Evolutionary conservation across 2,329 filamentous ascomycete genomes (phyloP).

Genomic region (Colletotrichum tanaceti): DNA sequence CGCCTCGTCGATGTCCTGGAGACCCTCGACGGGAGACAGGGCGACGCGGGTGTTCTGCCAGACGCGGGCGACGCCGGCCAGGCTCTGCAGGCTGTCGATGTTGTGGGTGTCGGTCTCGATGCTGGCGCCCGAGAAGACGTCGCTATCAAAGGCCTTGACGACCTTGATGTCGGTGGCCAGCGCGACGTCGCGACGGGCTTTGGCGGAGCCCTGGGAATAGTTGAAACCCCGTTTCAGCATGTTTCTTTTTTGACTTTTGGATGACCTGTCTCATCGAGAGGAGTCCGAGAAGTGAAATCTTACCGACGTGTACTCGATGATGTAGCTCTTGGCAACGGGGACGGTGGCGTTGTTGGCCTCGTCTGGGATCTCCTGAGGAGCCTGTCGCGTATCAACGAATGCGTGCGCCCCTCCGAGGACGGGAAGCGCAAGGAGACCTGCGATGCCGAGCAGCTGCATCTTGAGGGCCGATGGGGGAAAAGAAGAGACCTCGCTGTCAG

Average conservation of each 20-base stretch:
- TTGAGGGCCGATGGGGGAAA: background rate
- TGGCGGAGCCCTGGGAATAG: conserved; percentile 26
- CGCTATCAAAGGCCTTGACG: conserved; percentile 38
- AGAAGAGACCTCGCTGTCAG: background rate
- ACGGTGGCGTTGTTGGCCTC: conserved; percentile 26
- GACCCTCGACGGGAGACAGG: conserved; percentile 16
- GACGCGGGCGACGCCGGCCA: conserved; percentile 52
- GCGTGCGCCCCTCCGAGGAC: background rate
- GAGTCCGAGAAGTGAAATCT: too few relatives aligned
- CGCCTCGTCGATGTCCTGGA: conserved; percentile 12
- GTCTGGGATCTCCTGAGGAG: conserved; percentile 13
- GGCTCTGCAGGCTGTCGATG: conserved; percentile 47
- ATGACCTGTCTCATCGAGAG: too few relatives aligned
- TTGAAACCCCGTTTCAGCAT: too few relatives aligned
- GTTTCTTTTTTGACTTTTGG: too few relatives aligned
- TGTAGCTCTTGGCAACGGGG: conserved; percentile 38
- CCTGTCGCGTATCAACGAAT: conserved; percentile 13
- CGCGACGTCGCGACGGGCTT: conserved; percentile 33
- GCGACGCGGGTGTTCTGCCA: conserved; percentile 45
- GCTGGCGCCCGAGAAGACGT: conserved; percentile 51
- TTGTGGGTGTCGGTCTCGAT: conserved; percentile 50
- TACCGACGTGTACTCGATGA: conserved; percentile 39
- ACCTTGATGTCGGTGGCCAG: conserved; percentile 29
- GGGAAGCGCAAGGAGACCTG: conserved; percentile 26
- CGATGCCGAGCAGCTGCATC: conserved; percentile 29